Percentiles rank a stretch among this genome's conserved stretches.
phyloP scores from a whole-genome alignment of 1,284 basidiomycete species.

The Microbotryomycetes sp. region DNA sequence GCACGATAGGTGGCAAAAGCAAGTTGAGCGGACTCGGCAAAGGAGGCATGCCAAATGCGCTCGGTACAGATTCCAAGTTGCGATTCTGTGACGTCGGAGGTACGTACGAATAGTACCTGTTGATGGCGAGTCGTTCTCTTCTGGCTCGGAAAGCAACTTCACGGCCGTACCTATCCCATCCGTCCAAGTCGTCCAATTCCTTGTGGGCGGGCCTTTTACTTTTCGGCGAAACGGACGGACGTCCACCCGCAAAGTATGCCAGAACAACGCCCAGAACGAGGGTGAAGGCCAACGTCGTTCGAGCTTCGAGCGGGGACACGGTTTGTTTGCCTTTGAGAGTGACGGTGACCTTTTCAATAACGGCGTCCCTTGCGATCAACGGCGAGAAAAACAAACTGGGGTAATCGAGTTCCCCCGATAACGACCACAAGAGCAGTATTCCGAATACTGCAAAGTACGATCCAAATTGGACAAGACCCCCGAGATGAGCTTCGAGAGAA shows the following conservation, averaged over 20 bases:
- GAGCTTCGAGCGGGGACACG: constrained; percentile 23
- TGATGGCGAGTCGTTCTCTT: constrained; percentile 28
- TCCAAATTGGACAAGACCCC: constrained; percentile 30
- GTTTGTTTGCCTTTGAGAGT: neutral
- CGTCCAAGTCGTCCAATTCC: constrained; percentile 31
- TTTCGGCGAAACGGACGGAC: constrained; percentile 25
- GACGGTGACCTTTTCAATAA: neutral
- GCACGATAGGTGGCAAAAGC: constrained; percentile 4
- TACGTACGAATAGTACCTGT: constrained; percentile 27
- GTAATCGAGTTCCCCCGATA: constrained; percentile 31
- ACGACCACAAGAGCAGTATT: constrained; percentile 21
- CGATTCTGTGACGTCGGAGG: constrained; percentile 5
- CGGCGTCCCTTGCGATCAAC: neutral
- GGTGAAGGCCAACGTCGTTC: constrained; percentile 30
- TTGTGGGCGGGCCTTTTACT: constrained; percentile 1
- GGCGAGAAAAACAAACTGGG: constrained; percentile 6
- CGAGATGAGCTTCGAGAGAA: constrained; percentile 28
- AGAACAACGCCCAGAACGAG: constrained; percentile 29
- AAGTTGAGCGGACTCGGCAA: constrained; percentile 25
- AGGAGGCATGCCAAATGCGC: constrained; percentile 26
- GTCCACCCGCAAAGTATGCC: constrained; percentile 30
- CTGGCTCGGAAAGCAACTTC: constrained; percentile 31
- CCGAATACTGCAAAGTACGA: constrained; percentile 31
- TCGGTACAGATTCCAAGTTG: constrained; percentile 7
- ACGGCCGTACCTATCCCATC: constrained; percentile 31